phyloP scores from a whole-genome alignment of 139 green algal species.

The Microglena sp. region DNA sequence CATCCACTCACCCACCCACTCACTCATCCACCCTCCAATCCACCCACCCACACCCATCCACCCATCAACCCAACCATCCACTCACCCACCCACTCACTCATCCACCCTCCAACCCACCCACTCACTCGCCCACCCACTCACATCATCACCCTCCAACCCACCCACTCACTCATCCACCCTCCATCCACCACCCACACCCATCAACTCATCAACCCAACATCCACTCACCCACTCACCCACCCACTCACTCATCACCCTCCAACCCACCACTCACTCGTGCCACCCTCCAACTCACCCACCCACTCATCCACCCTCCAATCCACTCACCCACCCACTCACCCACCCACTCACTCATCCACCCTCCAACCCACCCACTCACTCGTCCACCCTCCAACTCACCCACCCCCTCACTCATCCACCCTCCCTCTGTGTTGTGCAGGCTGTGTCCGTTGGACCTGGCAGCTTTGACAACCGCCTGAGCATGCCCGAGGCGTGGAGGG shows the following conservation, averaged over 20 bases:
- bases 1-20: not conserved
- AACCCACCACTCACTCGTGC: no score
- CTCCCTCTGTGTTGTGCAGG: conserved; percentile 33
- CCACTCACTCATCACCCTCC: not conserved
- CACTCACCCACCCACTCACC: not conserved
- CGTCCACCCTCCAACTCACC: not conserved
- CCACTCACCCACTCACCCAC: not conserved
- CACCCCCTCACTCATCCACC: not conserved
- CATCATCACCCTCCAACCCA: not conserved
- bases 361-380: no score
- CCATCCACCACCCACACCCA: not conserved
- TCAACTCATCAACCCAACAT: no score
- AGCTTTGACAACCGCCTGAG: conserved; percentile 69
- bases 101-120: not conserved
- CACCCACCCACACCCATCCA: no score
- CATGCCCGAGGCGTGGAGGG: conserved; percentile 78
- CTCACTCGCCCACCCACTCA: not conserved
- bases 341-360: not conserved
- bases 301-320: not conserved
- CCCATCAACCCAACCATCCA: not conserved
- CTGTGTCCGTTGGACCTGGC: conserved; percentile 57
- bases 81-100: not conserved
- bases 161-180: not conserved
- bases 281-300: no score
- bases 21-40: not conserved